Base-by-base conservation (phyloP, 331 rosid species). In the Rhamnella rubrinervis region DNA sequence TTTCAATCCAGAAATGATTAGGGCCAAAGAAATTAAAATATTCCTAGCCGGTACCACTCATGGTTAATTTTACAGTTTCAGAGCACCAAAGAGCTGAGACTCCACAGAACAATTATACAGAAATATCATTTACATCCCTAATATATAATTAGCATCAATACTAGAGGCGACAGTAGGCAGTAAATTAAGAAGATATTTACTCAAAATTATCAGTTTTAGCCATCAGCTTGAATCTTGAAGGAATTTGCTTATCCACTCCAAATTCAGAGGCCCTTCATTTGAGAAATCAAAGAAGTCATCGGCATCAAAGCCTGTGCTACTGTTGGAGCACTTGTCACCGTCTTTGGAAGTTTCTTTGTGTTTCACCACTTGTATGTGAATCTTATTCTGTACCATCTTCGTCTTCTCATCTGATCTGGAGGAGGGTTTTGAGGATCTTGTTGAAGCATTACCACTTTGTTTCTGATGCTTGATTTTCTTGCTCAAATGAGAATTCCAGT, bases 401-500 rank as follows among this genome's bases (percentile, higher is more conserved):
- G 0, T 44, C 3, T 12, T 44, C 49, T 44, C 16, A 44, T 44
- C 49, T 44, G 13, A 44, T 53, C 58, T 53, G 5, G 58, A 19
- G 12, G 35, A 31, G 35, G 35, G 0, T 31, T 18, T 10, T 18
- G 18, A 17, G 19, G 18, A 17, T 53, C 25, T 53, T 7, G 23
- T 53, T 53, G 58, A 53, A 53, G 4, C 16, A 44, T 40, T 52
- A 64, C 66, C 67, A 1, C 23, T 71, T 66, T 71, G 68, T 40
- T 75, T 72, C 55, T 9, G 41, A 50, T 51, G 72, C 57, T 20
- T 65, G 35, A 85, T 65, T 67, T 80, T 84, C 73, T 74, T 84
- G 80, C 85, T 74, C 85, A 84, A 84, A 77, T 80, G 85, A 71
- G 88, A 84, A 46, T 84, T 85, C 89, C 89, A 85, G 78, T 85